These are phyloP conservation scores for Rhexocercosporidium sp. DNA, from an alignment of 2,329 filamentous ascomycete genomes.

Conservation along the genomic window DNA sequence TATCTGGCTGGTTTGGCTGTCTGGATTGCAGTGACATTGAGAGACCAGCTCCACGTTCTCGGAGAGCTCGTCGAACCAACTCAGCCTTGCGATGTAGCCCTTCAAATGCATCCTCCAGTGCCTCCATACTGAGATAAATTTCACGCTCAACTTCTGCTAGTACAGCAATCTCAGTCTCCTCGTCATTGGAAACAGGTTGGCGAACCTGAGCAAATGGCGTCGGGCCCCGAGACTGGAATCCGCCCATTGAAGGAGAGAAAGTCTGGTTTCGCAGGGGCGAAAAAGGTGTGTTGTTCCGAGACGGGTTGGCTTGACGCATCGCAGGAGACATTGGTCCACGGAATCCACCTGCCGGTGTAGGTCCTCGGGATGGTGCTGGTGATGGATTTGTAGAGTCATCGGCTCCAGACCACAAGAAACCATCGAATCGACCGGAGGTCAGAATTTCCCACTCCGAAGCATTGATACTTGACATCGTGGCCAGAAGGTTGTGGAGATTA, in stretches of 20 bases:
- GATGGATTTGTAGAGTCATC: conserved; percentile 59
- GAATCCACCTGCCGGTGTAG: conserved; percentile 58
- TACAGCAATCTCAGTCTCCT: conserved; percentile 90
- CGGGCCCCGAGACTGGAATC: conserved; percentile 53
- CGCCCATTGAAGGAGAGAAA: conserved; percentile 38
- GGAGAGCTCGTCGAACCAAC: conserved; percentile 75
- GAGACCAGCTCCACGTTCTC: conserved; percentile 82
- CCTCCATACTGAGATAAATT: conserved; percentile 94
- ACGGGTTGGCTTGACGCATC: conserved; percentile 28
- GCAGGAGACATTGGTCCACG: conserved; percentile 40
- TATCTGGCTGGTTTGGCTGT: conserved; percentile 35
- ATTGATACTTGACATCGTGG: conserved; percentile 86
- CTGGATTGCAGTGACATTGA: conserved; percentile 40
- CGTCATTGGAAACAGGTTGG: conserved; percentile 81
- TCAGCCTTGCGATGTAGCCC: conserved; percentile 86
- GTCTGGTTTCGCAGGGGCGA: conserved; percentile 38
- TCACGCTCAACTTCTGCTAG: conserved; percentile 91
- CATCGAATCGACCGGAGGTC: conserved; percentile 91
- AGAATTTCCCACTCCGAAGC: conserved; percentile 96
- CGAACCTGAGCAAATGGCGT: conserved; percentile 60
- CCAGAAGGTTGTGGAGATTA: conserved; percentile 81
- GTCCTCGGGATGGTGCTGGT: conserved; percentile 53
- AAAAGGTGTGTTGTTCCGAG: conserved; percentile 41
- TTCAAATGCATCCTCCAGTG: conserved; percentile 92
- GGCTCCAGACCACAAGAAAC: conserved; percentile 92